A percentile compares a stretch with the other conserved stretches of the same genome.
These are phyloP conservation scores for Pythium periplocum DNA, from an alignment of 352 stramenopile species.

Conservation along the genomic window DNA sequence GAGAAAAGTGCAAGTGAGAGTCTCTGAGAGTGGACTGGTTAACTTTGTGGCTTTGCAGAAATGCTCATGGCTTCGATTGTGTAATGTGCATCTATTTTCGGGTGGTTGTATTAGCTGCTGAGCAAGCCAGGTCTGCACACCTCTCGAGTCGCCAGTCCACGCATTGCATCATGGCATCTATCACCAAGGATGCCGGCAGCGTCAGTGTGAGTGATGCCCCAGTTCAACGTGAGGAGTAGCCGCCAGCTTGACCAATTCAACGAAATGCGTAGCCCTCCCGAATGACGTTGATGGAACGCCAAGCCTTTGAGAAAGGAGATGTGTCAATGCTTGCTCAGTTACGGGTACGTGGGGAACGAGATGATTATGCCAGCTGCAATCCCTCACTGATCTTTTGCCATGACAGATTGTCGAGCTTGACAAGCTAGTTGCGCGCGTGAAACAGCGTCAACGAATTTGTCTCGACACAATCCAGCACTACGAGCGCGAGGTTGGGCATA, in stretches of 20 bases:
- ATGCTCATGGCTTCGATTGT: no score
- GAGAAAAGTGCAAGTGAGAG: no score
- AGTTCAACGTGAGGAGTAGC: not conserved
- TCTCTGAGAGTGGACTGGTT: no score
- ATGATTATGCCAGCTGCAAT: no score
- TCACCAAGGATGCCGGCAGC: slow-evolving; percentile 29
- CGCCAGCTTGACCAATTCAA: not conserved
- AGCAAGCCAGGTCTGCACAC: no score
- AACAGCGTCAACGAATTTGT: slow-evolving; percentile 58
- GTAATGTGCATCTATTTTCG: no score
- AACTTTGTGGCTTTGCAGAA: no score
- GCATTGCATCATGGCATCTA: slow-evolving; percentile 15
- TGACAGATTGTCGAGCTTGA: slow-evolving; percentile 64
- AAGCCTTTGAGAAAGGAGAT: slow-evolving; percentile 62
- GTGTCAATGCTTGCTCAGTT: slow-evolving; percentile 71
- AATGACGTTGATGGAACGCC: slow-evolving; percentile 66
- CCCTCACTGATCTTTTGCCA: not conserved
- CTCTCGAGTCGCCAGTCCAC: not conserved
- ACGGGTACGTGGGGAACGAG: slow-evolving; percentile 25
- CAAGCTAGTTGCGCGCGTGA: slow-evolving; percentile 64
- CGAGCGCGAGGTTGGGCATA: slow-evolving; percentile 49
- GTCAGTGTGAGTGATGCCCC: slow-evolving; percentile 21
- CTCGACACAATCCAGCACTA: slow-evolving; percentile 44
- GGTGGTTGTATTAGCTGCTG: no score
- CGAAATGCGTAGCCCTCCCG: slow-evolving; percentile 28